Evolutionary conservation across 129 eudicot species (phyloP).

Genomic region (Smallanthus sonchifolius): DNA sequence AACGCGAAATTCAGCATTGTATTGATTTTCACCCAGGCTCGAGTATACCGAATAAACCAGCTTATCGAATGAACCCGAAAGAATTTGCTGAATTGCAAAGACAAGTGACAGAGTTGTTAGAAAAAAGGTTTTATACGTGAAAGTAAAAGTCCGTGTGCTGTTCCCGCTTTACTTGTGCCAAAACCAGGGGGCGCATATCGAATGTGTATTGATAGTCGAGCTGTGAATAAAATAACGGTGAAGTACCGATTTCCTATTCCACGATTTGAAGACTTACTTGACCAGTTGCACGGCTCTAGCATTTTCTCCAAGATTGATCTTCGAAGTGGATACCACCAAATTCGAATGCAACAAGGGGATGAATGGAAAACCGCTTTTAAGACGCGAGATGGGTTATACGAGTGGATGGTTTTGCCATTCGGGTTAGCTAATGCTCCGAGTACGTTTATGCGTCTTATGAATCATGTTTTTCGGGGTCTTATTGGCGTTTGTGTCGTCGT

Average conservation of each 20-base stretch:
- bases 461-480: too few species aligned
- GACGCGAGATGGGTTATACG: neutral
- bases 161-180: too few species aligned
- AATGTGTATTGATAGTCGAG: too few species aligned
- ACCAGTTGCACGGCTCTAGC: neutral
- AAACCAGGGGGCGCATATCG: too few species aligned
- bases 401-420: too few species aligned
- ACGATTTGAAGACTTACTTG: too few species aligned
- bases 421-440: too few species aligned
- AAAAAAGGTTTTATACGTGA: neutral
- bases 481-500: too few species aligned
- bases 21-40: neutral
- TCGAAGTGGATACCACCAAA: neutral
- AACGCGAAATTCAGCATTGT: neutral
- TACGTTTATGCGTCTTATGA: too few species aligned
- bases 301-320: neutral
- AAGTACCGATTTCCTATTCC: too few species aligned
- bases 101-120: neutral
- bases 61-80: neutral
- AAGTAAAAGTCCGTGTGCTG: too few species aligned
- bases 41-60: neutral
- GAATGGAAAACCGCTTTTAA: neutral
- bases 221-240: too few species aligned
- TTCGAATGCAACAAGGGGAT: neutral
- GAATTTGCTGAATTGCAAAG: neutral